These are phyloP conservation scores for Aspergillus kassunensis DNA, from an alignment of 495 filamentous ascomycete genomes.

Conservation along the genomic window DNA sequence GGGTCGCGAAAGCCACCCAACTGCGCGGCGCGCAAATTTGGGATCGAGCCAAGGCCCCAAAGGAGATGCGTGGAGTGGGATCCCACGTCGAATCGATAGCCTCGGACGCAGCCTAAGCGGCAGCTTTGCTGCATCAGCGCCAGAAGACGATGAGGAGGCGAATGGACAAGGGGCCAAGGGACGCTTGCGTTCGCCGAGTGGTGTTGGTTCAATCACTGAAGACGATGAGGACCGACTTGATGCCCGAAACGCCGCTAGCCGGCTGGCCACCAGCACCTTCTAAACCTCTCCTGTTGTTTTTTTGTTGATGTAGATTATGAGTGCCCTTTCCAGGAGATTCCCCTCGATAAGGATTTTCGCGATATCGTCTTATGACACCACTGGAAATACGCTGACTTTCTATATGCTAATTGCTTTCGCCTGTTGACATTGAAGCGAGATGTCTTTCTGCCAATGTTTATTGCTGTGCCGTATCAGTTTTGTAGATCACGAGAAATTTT, in stretches of 20 bases:
- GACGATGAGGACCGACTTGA: slow-evolving; percentile 93
- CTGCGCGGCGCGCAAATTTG: slow-evolving; percentile 67
- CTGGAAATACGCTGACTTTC: neutral
- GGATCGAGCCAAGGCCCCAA: slow-evolving; percentile 87
- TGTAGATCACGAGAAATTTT: neutral
- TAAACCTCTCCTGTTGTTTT: slow-evolving; percentile 30
- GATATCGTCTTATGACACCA: neutral
- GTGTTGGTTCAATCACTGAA: slow-evolving; percentile 59
- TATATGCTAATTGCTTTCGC: neutral
- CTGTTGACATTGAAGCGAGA: slow-evolving; percentile 2
- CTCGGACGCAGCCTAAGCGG: slow-evolving; percentile 73
- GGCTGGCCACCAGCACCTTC: slow-evolving; percentile 91
- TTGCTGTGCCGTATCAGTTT: neutral
- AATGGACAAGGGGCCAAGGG: slow-evolving; percentile 42
- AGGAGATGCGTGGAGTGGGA: slow-evolving; percentile 95
- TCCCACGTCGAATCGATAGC: slow-evolving; percentile 76
- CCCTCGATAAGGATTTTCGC: slow-evolving; percentile 14
- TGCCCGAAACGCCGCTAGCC: slow-evolving; percentile 89
- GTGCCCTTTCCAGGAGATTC: slow-evolving; percentile 24
- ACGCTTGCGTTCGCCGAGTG: slow-evolving; percentile 58
- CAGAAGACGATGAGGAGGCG: slow-evolving; percentile 41
- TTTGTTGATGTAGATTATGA: slow-evolving; percentile 23
- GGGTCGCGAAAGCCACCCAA: slow-evolving; percentile 81
- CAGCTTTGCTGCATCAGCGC: slow-evolving; percentile 47
- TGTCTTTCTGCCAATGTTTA: neutral